These are phyloP conservation scores for Suillus weaverae DNA, from an alignment of 768 basidiomycete species.

Conservation along the genomic window DNA sequence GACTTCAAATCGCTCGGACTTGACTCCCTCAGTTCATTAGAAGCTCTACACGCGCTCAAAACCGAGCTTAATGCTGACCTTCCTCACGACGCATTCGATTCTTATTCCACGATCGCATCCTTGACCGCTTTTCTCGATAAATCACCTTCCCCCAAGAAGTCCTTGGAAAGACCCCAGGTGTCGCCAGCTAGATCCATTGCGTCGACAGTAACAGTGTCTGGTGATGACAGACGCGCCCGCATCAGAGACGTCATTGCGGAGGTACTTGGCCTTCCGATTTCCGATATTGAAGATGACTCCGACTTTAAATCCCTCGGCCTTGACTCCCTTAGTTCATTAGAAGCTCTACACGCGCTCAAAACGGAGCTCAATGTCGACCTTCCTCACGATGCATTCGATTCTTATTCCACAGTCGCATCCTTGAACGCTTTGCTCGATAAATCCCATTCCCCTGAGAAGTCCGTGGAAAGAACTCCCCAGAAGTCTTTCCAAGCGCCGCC, in stretches of 20 bases:
- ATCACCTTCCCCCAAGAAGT: not conserved
- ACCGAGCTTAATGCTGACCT: slow-evolving; percentile 43
- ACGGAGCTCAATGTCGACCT: slow-evolving; percentile 42
- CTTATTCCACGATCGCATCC: slow-evolving; percentile 37
- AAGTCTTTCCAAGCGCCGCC: not conserved
- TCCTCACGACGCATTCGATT: slow-evolving; percentile 44
- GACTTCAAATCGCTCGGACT: slow-evolving; percentile 57
- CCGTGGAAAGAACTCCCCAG: not conserved
- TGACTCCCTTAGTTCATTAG: slow-evolving; percentile 66
- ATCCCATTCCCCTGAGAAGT: not conserved
- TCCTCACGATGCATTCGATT: slow-evolving; percentile 44
- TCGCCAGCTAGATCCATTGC: not conserved
- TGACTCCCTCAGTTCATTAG: slow-evolving; percentile 68
- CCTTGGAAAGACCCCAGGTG: not conserved
- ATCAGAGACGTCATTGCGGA: slow-evolving; percentile 43
- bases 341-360: slow-evolving; percentile 51
- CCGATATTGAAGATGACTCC: slow-evolving; percentile 41
- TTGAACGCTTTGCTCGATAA: slow-evolving; percentile 13
- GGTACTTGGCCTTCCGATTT: slow-evolving; percentile 39
- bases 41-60: slow-evolving; percentile 51
- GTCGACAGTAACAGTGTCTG: slow-evolving; percentile 25
- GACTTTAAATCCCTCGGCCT: slow-evolving; percentile 55
- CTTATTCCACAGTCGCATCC: slow-evolving; percentile 37
- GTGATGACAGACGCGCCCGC: slow-evolving; percentile 19
- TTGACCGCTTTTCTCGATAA: slow-evolving; percentile 15